A percentile compares a stretch with the other conserved stretches of the same genome.
Conservation (phyloP, 768 basidiomycete species). For the Serendipita vermifera region DNA sequence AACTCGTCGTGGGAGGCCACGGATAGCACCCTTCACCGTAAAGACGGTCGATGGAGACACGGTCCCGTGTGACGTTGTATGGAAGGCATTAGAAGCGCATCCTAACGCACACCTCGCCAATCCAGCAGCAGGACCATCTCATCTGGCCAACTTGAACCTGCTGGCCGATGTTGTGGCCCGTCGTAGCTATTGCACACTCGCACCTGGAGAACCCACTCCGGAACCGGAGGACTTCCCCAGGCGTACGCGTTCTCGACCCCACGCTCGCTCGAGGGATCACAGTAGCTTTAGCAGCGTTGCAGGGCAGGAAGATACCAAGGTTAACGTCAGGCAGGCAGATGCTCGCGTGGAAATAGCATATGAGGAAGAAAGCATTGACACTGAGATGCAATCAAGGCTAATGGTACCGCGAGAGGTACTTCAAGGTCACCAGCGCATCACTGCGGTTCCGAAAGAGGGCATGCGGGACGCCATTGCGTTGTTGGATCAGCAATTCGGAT, state of each 20-base stretch:
- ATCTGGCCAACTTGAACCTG: conserved; percentile 52
- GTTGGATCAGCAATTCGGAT: conserved; percentile 37
- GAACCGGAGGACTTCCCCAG: conserved; percentile 26
- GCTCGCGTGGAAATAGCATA: conserved; percentile 1
- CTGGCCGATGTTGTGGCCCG: conserved; percentile 84
- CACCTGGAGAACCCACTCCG: conserved; percentile 47
- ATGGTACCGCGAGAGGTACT: conserved; percentile 51
- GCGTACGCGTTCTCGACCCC: not conserved
- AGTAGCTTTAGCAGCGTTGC: not conserved
- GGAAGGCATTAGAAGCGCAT: conserved; percentile 74
- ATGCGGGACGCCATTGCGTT: conserved; percentile 64
- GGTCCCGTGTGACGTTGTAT: conserved; percentile 71
- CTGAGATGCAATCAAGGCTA: conserved; percentile 15
- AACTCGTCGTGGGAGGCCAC: conserved; percentile 3
- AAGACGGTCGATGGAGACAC: conserved; percentile 21
- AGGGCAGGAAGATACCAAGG: no score
- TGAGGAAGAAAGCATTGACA: not conserved
- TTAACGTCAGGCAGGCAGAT: no score
- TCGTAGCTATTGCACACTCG: conserved; percentile 62
- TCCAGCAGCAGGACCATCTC: not conserved
- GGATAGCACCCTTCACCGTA: not conserved
- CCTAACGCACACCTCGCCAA: conserved; percentile 62
- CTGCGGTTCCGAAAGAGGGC: conserved; percentile 58
- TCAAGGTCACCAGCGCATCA: conserved; percentile 37
- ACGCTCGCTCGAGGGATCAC: not conserved